These are phyloP conservation scores for Sporothrix dimorphospora DNA, from an alignment of 2,329 filamentous ascomycete genomes.

Conservation along the genomic window DNA sequence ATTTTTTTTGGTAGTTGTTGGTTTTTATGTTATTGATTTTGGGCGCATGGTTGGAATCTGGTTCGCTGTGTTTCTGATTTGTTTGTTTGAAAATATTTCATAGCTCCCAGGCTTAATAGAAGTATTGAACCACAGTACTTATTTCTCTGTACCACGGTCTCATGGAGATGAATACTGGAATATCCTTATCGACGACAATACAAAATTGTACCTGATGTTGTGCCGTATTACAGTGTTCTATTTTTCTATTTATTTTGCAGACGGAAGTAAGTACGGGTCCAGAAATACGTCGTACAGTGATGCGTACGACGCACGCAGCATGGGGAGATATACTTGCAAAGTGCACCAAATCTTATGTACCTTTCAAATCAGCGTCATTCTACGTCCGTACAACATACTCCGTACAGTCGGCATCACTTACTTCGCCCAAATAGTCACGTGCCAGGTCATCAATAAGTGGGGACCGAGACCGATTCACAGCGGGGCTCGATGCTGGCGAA, in stretches of 20 bases:
- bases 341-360: not conserved
- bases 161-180: too few relatives aligned
- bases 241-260: too few relatives aligned
- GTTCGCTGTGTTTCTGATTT: not conserved
- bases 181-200: too few relatives aligned
- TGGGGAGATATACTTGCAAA: not conserved
- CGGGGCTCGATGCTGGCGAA: not conserved
- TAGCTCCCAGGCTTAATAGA: not conserved
- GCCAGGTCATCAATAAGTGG: not conserved
- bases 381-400: too few relatives aligned
- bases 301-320: not conserved
- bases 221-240: too few relatives aligned
- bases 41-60: not conserved
- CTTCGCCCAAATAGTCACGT: not conserved
- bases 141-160: too few relatives aligned
- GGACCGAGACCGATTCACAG: not conserved
- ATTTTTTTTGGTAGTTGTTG: not conserved
- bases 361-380: not conserved
- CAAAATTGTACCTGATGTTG: too few relatives aligned
- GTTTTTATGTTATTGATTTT: not conserved
- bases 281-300: too few relatives aligned
- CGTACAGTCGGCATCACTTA: not conserved
- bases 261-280: too few relatives aligned
- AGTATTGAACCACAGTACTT: too few relatives aligned
- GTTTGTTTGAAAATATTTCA: not conserved